Percentiles rank a stretch among this genome's conserved stretches.
Evolutionary conservation across 345 rosid species (phyloP).

Genomic region (Anastatica hierochuntica): DNA sequence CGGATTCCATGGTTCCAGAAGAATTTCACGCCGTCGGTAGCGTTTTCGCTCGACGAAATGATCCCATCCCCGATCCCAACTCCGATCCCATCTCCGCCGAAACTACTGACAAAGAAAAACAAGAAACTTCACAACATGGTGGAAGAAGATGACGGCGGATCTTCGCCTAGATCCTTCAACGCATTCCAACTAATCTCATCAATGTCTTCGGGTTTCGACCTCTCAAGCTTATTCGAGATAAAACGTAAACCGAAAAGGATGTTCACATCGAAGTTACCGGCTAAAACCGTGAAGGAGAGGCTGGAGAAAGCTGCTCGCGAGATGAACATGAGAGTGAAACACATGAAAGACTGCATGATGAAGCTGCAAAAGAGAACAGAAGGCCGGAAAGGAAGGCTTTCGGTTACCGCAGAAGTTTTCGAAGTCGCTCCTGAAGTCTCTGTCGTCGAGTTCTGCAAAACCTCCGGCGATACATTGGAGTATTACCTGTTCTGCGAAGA

Average conservation of each 20-base stretch:
- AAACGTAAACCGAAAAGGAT: slow-evolving; percentile 36
- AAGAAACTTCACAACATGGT: background rate
- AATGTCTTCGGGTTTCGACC: slow-evolving; percentile 71
- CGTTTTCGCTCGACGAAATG: slow-evolving; percentile 29
- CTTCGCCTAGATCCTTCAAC: slow-evolving; percentile 37
- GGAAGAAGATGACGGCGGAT: background rate
- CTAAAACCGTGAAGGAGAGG: slow-evolving; percentile 34
- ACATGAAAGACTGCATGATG: slow-evolving; percentile 37
- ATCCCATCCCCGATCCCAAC: slow-evolving; percentile 17
- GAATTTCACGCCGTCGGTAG: slow-evolving; percentile 34
- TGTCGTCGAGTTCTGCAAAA: slow-evolving; percentile 59
- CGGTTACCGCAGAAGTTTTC: slow-evolving; percentile 50
- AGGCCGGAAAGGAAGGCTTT: slow-evolving; percentile 52
- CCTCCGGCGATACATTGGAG: slow-evolving; percentile 52
- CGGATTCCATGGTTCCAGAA: slow-evolving; percentile 57
- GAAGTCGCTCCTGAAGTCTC: slow-evolving; percentile 57
- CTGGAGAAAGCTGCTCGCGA: slow-evolving; percentile 41
- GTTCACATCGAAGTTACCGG: slow-evolving; percentile 52
- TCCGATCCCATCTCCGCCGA: too few species aligned
- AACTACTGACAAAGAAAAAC: slow-evolving; percentile 13
- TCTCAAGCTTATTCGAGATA: slow-evolving; percentile 59
- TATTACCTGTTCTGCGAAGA: slow-evolving; percentile 49
- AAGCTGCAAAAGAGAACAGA: slow-evolving; percentile 35
- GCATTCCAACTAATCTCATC: slow-evolving; percentile 73
- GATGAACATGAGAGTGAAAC: slow-evolving; percentile 44